These are phyloP conservation scores for Conoideocrella luteorostrata DNA, from an alignment of 2,329 filamentous ascomycete species.

Conservation along the genomic window DNA sequence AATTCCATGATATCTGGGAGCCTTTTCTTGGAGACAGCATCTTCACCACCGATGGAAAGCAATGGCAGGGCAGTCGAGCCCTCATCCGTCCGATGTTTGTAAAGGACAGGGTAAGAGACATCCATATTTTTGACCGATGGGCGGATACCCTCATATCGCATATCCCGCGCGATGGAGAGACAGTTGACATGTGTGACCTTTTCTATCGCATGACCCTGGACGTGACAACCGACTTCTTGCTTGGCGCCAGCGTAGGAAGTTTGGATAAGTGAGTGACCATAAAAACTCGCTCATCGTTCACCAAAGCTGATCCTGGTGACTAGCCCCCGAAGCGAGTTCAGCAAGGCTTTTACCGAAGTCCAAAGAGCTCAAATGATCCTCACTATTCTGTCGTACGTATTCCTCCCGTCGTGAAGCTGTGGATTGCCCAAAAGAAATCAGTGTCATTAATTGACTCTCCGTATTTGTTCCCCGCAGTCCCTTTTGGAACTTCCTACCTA, in stretches of 20 bases:
- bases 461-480: no score
- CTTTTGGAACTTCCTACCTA: constrained; percentile 57
- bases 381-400: constrained; percentile 14
- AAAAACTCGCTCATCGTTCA: no score
- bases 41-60: constrained; percentile 71
- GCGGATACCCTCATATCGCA: constrained; percentile 8
- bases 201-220: constrained; percentile 5
- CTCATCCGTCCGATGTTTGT: constrained; percentile 82
- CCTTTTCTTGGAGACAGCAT: constrained; percentile 69
- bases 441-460: no score
- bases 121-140: constrained; percentile 64
- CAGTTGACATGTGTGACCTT: constrained; percentile 4
- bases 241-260: constrained; percentile 4
- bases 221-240: not conserved
- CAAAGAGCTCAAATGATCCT: constrained; percentile 57
- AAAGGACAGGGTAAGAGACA: constrained; percentile 73
- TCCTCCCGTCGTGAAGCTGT: no score
- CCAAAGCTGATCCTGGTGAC: no score
- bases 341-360: constrained; percentile 74
- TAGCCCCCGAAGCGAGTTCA: constrained; percentile 57
- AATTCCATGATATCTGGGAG: constrained; percentile 66
- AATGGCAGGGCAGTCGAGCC: constrained; percentile 72
- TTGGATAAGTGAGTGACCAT: constrained; percentile 30
- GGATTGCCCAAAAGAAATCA: no score
- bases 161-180: not conserved